Evolutionary conservation across 2,329 filamentous ascomycete species (phyloP).

Genomic region (Exophiala aquamarina): DNA sequence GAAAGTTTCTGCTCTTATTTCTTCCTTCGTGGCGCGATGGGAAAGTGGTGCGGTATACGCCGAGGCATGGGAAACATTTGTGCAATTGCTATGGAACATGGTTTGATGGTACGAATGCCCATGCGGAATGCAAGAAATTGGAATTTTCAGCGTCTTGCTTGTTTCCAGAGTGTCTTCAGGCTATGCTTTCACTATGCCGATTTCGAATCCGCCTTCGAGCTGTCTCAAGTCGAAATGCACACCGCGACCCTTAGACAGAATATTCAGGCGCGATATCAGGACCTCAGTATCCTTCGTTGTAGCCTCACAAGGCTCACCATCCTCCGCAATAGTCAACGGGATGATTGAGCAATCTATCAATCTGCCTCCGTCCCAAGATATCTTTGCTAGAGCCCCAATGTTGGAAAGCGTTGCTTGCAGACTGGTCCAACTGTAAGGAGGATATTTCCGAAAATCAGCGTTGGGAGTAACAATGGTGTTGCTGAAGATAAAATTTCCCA

Average conservation of each 20-base stretch:
- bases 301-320: constrained; percentile 4
- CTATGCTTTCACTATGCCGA: neutral
- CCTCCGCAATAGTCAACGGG: constrained; percentile 2
- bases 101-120: neutral
- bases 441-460: constrained; percentile 3
- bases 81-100: constrained; percentile 3
- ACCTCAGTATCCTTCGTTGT: neutral
- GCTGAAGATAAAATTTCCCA: constrained; percentile 15
- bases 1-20: neutral
- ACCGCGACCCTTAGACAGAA: constrained; percentile 3
- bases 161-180: too few species aligned
- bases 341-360: constrained; percentile 5
- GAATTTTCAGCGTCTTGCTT: too few species aligned
- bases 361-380: neutral
- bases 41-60: neutral
- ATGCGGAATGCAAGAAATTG: too few species aligned
- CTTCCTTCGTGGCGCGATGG: constrained; percentile 2
- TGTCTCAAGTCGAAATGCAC: constrained; percentile 1
- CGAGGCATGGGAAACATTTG: constrained; percentile 2
- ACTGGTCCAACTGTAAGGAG: constrained; percentile 8
- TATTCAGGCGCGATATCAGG: constrained; percentile 2
- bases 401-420: constrained; percentile 6
- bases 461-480: constrained; percentile 10
- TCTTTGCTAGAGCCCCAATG: constrained; percentile 6
- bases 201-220: constrained; percentile 1